Percentiles rank a stretch among this genome's conserved stretches.
Conservation (phyloP, 1,139 yeast genomes). For the Candida buenavistaensis region DNA sequence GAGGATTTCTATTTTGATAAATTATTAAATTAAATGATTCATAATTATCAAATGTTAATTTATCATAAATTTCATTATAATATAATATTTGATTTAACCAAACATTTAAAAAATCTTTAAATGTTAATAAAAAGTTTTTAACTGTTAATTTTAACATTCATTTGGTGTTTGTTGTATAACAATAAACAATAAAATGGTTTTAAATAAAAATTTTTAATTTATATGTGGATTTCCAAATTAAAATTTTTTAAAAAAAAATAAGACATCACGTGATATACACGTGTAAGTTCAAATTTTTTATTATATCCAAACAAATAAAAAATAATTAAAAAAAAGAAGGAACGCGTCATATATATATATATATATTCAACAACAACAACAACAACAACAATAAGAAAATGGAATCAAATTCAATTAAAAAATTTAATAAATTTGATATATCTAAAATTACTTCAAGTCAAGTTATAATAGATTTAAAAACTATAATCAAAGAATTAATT, state of each 20-base stretch:
- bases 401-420: constrained; percentile 25
- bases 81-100: constrained; percentile 50
- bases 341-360: no score
- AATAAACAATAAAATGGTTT: no score
- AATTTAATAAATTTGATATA: constrained; percentile 50
- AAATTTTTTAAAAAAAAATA: no score
- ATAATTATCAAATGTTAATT: constrained; percentile 34
- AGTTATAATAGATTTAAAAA: constrained; percentile 75
- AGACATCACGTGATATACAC: no score
- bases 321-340: no score
- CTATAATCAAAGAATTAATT: constrained; percentile 80
- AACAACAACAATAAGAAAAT: no score
- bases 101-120: constrained; percentile 40
- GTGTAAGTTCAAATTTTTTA: no score
- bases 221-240: no score
- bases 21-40: constrained; percentile 43
- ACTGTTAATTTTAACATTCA: constrained; percentile 22
- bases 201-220: no score
- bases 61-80: constrained; percentile 44
- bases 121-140: constrained; percentile 28
- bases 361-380: neutral
- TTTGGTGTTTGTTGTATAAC: no score
- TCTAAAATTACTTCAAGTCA: constrained; percentile 89
- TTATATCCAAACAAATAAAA: no score
- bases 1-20: constrained; percentile 43